phyloP scores from a whole-genome alignment of 1,139 yeast genomes.

The Pichia sp. region DNA sequence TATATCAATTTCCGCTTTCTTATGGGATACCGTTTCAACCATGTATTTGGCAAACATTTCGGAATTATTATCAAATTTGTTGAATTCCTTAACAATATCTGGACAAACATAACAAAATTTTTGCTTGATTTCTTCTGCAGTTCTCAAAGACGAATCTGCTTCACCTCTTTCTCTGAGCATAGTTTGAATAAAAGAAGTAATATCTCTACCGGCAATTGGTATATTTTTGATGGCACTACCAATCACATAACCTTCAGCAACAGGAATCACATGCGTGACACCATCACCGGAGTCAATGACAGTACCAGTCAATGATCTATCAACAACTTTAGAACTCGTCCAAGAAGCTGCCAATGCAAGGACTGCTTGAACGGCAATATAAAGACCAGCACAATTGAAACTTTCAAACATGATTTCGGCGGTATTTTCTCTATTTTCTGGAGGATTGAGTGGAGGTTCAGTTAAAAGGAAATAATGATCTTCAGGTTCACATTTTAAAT shows the following conservation, averaged over 20 bases:
- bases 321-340: slow-evolving; percentile 94
- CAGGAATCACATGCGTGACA: slow-evolving; percentile 98
- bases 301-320: slow-evolving; percentile 94
- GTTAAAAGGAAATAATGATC: slow-evolving; percentile 93
- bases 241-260: slow-evolving; percentile 97
- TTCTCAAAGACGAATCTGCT: slow-evolving; percentile 82
- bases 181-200: slow-evolving; percentile 87
- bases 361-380: slow-evolving; percentile 98
- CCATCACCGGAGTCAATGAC: slow-evolving; percentile 95
- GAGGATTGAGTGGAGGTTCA: slow-evolving; percentile 98
- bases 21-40: slow-evolving; percentile 75
- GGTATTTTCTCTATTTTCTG: slow-evolving; percentile 95
- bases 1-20: slow-evolving; percentile 70
- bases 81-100: slow-evolving; percentile 93
- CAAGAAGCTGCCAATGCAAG: slow-evolving; percentile 97
- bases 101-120: slow-evolving; percentile 97
- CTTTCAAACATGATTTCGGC: slow-evolving; percentile 99
- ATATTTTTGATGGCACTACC: slow-evolving; percentile 96
- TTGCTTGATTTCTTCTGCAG: slow-evolving; percentile 95
- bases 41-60: slow-evolving; percentile 90
- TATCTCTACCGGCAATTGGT: slow-evolving; percentile 98
- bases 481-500: slow-evolving; percentile 95
- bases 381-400: slow-evolving; percentile 96
- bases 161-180: slow-evolving; percentile 96
- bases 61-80: slow-evolving; percentile 88